Conservation (phyloP, 345 rosid genomes). For the Arabidopsis suecica region DNA sequence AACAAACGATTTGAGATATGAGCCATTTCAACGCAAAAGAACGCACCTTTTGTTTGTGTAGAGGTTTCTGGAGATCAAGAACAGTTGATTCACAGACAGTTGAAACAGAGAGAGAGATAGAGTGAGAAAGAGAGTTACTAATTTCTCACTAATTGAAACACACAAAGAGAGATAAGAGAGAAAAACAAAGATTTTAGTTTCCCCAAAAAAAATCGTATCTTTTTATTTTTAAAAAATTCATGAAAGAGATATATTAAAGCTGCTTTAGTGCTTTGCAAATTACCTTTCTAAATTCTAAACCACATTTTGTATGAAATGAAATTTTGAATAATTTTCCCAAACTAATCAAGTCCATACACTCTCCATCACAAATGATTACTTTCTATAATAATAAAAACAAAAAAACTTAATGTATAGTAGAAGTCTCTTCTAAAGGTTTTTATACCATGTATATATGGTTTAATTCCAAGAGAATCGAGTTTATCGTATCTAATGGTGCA, state of each 20-base stretch:
- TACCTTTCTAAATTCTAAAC: constrained; percentile 25
- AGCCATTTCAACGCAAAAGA: constrained; percentile 10
- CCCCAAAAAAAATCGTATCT: neutral
- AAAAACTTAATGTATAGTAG: too few relatives aligned
- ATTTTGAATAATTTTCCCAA: constrained; percentile 11
- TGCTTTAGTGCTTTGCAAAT: constrained; percentile 26
- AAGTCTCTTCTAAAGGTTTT: too few relatives aligned
- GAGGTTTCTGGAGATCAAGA: constrained; percentile 30
- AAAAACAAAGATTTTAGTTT: constrained; percentile 5
- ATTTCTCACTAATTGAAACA: constrained; percentile 33
- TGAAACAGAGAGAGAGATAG: constrained; percentile 15
- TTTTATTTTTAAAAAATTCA: neutral
- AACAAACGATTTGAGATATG: neutral
- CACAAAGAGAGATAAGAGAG: neutral
- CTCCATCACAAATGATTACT: constrained; percentile 11
- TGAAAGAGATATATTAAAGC: constrained; percentile 18
- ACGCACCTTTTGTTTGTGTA: constrained; percentile 28
- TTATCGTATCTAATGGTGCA: too few relatives aligned
- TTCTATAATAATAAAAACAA: neutral
- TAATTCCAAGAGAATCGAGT: too few relatives aligned
- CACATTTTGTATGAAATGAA: constrained; percentile 19
- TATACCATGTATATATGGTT: too few relatives aligned
- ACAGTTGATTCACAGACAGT: constrained; percentile 12
- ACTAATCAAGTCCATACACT: constrained; percentile 19
- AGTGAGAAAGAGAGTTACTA: constrained; percentile 1